Evolutionary conservation across 371 early-diverging fungal species (phyloP).

Genomic region (Lichtheimia hyalospora): DNA sequence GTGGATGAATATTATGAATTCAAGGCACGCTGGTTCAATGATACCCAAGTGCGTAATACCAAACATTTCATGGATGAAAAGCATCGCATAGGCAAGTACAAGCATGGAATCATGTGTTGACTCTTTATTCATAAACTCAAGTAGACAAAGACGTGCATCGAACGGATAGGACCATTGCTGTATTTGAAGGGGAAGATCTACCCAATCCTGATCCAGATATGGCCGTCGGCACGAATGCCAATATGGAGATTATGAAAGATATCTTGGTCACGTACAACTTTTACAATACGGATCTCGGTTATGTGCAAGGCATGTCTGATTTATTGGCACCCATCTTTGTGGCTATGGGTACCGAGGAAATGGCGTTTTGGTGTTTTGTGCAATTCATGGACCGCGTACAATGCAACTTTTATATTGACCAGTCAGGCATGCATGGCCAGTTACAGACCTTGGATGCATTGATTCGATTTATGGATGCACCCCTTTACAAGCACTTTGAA

Average conservation of each 20-base stretch:
- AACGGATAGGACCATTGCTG: conserved; percentile 82
- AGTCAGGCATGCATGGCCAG: conserved; percentile 89
- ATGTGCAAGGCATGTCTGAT: conserved; percentile 98
- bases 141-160: conserved; percentile 92
- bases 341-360: conserved; percentile 85
- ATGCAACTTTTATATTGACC: conserved; percentile 80
- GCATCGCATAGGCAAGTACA: conserved; percentile 69
- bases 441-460: conserved; percentile 72
- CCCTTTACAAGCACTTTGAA: conserved; percentile 74
- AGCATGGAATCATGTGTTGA: too few relatives aligned
- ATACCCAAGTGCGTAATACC: conserved; percentile 55
- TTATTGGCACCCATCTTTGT: conserved; percentile 85
- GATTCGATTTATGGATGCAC: conserved; percentile 82
- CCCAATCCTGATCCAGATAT: conserved; percentile 62
- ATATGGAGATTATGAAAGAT: conserved; percentile 82
- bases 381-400: conserved; percentile 88
- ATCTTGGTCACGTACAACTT: conserved; percentile 89
- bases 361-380: conserved; percentile 91
- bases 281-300: conserved; percentile 69
- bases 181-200: conserved; percentile 71
- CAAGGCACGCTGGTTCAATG: conserved; percentile 80
- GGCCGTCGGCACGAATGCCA: conserved; percentile 63
- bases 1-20: conserved; percentile 75
- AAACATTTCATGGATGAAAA: conserved; percentile 77
- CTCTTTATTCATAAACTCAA: too few relatives aligned